Evolutionary conservation across 2,329 filamentous ascomycete genomes (phyloP), one percentile per base, ranked within the genome.

Genomic region (Xylaria digitata): DNA sequence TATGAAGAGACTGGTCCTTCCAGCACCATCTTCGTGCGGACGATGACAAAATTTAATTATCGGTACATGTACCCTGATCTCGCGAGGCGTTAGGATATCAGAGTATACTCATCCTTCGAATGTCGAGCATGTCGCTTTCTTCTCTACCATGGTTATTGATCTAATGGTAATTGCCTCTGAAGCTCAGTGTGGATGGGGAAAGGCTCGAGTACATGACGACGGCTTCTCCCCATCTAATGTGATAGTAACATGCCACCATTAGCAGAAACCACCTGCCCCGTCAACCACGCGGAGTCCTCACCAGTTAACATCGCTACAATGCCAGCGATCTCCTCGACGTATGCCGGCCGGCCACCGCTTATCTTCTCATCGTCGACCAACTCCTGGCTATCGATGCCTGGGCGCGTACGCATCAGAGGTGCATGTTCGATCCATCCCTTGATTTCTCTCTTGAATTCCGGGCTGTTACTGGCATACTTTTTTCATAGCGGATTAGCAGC

Each of bases 191-290:
- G 5, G 26, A 26, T 26, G 26, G 5, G 26, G 26, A 5, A 26
- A 5, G 26, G 26, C 26, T 26, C 5, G 26, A n/a, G 15, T 34
- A 48, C 23, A 40, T 40, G 37, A 15, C 37, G 4, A 15, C 19
- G 13, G 37, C 23, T 15, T 46, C 19, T 15, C 17, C 30, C 4
- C 6, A 7, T 37, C 55, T 61, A 68, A 34, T 71, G 69, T 15
- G 65, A 42, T 55, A 72, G 58, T 48, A 70, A 45, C 70, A 73
- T 71, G 54, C 92, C 92, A 1, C 92, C 92, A 75, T 95, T 95
- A 7, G 92, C 91, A 80, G 90, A 92, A 3, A 96, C 86, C 26
- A 94, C 90, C 78, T 90, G 91, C 1, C 92, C 92, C 0, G 92
- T 96, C 75, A 88, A 90, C 92, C 92, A 95, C 7, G 83, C 86